Evolutionary conservation across 2,329 filamentous ascomycete species (phyloP), one percentile per base, ranked within the genome.

Genomic region (Clarireedia paspali): DNA sequence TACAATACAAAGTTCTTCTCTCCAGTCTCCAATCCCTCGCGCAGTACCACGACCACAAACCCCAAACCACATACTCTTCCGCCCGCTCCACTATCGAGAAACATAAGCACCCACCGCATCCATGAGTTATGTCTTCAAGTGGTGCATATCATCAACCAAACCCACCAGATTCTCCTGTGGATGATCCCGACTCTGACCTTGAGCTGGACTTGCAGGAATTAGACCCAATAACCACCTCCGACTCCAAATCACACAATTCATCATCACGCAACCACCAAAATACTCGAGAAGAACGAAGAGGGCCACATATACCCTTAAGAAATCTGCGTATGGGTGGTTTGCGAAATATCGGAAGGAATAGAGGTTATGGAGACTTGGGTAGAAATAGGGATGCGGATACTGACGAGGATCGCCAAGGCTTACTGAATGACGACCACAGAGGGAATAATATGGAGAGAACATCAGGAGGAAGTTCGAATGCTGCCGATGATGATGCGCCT

Each of bases 141-240:
- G 20, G 44, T 61, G 59, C 61, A 49, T 65, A 65, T 57, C 64
- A 67, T 63, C 63, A 66, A 49, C 60, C 66, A 65, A 64, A 69
- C 64, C 63, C 64, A 67, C 84, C 84, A 72, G 83, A 87, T 72
- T 82, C 80, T 58, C 78, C 79, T 59, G 72, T 75, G 66, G 76
- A 84, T 72, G 87, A 91, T 68, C 88, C 85, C 68, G 88, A 91
- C 70, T 89, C 85, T 50, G 75, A 92, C 69, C 81, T 86, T 64
- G 85, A 89, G 60, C 77, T 94, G 66, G 87, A 91, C 65, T 79
- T 90, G 63, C 80, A 89, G 67, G 89, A 92, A 75, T 83, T 94
- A 63, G 88, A 91, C 68, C 87, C 88, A 55, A 56, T 71, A 57
- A 65, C 63, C 40, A 66, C 58, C 47, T 62, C 65, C 36, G 66